Evolutionary conservation across 83 land plant genomes (phyloP), one percentile per base, ranked within the genome.

Genomic region (Diphasiastrum complanatum): DNA sequence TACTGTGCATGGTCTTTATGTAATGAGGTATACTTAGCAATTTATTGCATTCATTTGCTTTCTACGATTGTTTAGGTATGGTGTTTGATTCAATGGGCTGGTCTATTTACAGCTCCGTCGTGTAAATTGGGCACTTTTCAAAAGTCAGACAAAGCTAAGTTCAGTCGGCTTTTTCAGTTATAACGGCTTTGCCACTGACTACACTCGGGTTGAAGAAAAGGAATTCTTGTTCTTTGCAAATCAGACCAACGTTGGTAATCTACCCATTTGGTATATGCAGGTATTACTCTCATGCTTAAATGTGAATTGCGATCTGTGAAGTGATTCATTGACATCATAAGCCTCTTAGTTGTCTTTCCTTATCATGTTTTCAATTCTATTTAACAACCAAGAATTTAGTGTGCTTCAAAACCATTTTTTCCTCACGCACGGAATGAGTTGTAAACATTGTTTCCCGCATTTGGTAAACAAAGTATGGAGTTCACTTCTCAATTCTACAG

Each of bases 211-310:
- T 55, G 27, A 32, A 6, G 19, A 19, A 1, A 11, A 11, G 1
- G 59, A 55, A 27, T 55, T 27, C 35, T 33, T 55, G 35, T 32
- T 55, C 59, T 27, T 32, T 11, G 59, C 34, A 20, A 55, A 55
- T 30, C 28, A 55, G 59, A 27, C 59, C 6, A 14, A 16, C 8
- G 30, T 16, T 14, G 34, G 34, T 24, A 35, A 16, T 55, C 34
- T 35, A 27, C 6, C 0, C 0, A 18, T 27, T 11, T 27, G 59
- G 30, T 55, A 55, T 27, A 27, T 25, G 59, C 59, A 55, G 59
- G 59, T 55, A 27, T 55, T 18, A 14, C 16, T 32, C 16, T 30
- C 35, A 27, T 11, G 6, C 1, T 30, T 32, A n/a, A 27, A 27
- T n/a, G n/a, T 32, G n/a, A n/a, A n/a, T n/a, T n/a, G n/a, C n/a